Base-by-base conservation (phyloP, 345 rosid species). In the Camelina hispida region DNA sequence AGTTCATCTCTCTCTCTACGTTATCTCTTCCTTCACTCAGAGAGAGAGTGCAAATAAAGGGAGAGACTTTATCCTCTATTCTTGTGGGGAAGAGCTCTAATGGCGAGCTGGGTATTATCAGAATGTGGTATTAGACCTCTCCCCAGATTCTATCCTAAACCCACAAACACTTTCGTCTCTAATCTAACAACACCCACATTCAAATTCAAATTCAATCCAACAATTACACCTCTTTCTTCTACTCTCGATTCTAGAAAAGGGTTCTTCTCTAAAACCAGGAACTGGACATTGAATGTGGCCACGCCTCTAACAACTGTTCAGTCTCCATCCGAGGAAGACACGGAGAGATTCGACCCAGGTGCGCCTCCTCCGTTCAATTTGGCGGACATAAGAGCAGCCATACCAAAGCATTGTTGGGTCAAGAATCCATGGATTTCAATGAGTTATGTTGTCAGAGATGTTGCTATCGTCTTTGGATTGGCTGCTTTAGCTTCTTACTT, bases 361-460 rank as follows among this genome's bases (percentile, higher is more conserved):
- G 83, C 85, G 0, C 85, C 88, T 17, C 96, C 93, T 22, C 93
- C 93, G 2, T 90, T 91, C 75, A 81, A 69, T 38, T 65, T 91
- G 65, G 82, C 89, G 14, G 93, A 87, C 59, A 76, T 91, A 52
- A 81, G 84, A 76, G 88, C 88, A 15, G 90, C 90, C 12, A 91
- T 91, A 78, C 97, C 93, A 1, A 83, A 87, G 79, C 97, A 88
- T 79, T 91, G 97, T 68, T 91, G 97, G 97, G 86, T 88, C 50
- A 91, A 86, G 85, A 64, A 88, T 75, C 87, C 96, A 17, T 86
- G 89, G 90, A 80, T 73, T 73, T 91, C 97, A 11, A 77, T 86
- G 90, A 77, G 89, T 58, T 91, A 86, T 75, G 92, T 91, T 38
- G 82, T 85, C 53, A 87, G 91, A 70, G 97, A 91, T 66, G 87